These are phyloP conservation scores for Karstenula rhodostoma DNA, from an alignment of 2,329 filamentous ascomycete genomes.

Conservation along the genomic window DNA sequence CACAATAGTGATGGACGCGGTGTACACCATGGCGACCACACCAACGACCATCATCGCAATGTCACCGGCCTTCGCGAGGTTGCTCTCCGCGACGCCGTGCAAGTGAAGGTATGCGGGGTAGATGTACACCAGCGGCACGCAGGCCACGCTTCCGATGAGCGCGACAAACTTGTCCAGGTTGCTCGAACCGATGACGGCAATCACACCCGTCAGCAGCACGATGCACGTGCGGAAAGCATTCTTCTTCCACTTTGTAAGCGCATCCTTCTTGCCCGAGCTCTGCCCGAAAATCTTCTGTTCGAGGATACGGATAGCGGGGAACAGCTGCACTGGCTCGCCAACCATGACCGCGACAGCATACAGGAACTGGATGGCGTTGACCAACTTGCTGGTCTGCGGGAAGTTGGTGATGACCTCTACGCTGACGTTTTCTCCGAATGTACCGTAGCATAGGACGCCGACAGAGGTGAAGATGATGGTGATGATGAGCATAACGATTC, in stretches of 20 bases:
- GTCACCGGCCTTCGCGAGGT: constrained; percentile 66
- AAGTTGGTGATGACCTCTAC: constrained; percentile 82
- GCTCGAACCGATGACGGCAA: constrained; percentile 70
- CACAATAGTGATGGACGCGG: constrained; percentile 68
- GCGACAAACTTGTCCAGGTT: constrained; percentile 79
- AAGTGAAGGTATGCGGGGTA: constrained; percentile 77
- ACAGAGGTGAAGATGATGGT: constrained; percentile 77
- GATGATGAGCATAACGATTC: constrained; percentile 75
- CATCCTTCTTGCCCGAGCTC: constrained; percentile 70
- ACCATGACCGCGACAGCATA: constrained; percentile 78
- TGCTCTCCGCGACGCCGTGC: constrained; percentile 68
- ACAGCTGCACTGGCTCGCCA: constrained; percentile 77
- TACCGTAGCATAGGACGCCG: constrained; percentile 76
- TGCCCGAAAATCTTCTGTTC: constrained; percentile 73
- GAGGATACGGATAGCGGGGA: constrained; percentile 75
- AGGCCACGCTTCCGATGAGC: constrained; percentile 76
- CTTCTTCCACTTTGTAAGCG: constrained; percentile 78
- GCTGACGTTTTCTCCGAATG: constrained; percentile 72
- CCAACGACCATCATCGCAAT: constrained; percentile 70
- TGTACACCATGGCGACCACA: constrained; percentile 76
- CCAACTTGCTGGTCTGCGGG: constrained; percentile 73
- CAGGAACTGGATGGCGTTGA: constrained; percentile 78
- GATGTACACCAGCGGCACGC: constrained; percentile 79
- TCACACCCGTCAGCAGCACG: constrained; percentile 65
- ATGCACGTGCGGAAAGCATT: constrained; percentile 69